Conservation (phyloP, 805 yeast species). For the Torulaspora microellipsoides region DNA sequence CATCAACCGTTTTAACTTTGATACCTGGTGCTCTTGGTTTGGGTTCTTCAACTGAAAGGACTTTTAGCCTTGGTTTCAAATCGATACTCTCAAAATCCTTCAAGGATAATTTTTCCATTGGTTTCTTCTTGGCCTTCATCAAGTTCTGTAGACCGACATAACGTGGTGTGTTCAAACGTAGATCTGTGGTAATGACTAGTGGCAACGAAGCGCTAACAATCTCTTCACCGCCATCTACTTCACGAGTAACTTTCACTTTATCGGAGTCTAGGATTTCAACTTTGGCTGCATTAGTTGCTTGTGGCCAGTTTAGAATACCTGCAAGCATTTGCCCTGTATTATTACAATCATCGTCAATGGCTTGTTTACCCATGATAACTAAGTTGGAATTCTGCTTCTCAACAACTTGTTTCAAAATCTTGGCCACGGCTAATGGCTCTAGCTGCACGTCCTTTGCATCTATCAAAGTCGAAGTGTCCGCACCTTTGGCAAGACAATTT, state of each 20-base stretch:
- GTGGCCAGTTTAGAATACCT: constrained; percentile 91
- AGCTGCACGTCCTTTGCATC: constrained; percentile 68
- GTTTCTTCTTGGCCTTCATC: constrained; percentile 98
- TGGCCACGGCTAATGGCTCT: constrained; percentile 89
- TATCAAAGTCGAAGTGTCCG: constrained; percentile 76
- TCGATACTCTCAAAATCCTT: constrained; percentile 62
- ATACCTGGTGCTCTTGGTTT: constrained; percentile 76
- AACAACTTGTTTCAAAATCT: constrained; percentile 68
- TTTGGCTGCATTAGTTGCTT: constrained; percentile 90
- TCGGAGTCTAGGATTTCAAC: constrained; percentile 57
- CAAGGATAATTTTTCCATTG: constrained; percentile 61
- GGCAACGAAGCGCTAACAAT: constrained; percentile 76
- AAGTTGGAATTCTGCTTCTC: constrained; percentile 69
- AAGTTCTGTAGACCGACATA: constrained; percentile 93
- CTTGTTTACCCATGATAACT: constrained; percentile 90
- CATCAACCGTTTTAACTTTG: constrained; percentile 77
- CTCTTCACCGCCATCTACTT: constrained; percentile 93
- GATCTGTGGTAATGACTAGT: constrained; percentile 82
- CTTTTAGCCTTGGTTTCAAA: constrained; percentile 57
- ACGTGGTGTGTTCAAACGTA: constrained; percentile 91
- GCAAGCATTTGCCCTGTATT: constrained; percentile 98
- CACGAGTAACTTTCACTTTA: constrained; percentile 71
- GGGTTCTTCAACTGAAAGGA: constrained; percentile 78
- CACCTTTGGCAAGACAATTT: constrained; percentile 92
- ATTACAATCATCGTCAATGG: constrained; percentile 91